phyloP scores from a whole-genome alignment of 805 yeast genomes.

The Metschnikowia cerradonensis region DNA sequence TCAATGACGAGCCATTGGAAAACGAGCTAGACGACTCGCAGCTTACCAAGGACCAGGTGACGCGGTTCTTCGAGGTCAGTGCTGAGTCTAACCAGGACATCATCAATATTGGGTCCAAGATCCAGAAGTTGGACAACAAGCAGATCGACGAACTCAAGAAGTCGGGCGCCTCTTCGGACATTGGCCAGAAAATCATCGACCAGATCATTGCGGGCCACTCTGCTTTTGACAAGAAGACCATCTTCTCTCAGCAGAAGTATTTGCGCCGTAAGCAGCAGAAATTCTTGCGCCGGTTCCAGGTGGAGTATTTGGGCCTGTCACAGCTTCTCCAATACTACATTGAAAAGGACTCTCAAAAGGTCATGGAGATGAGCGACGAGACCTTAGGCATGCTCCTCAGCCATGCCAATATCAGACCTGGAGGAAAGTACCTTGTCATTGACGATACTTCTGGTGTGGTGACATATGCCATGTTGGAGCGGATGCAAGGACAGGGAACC shows the following conservation, averaged over 20 bases:
- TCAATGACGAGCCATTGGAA: slow-evolving; percentile 13
- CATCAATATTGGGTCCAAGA: slow-evolving; percentile 60
- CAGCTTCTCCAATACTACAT: slow-evolving; percentile 68
- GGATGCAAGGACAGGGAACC: slow-evolving; percentile 76
- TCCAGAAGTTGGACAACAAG: slow-evolving; percentile 70
- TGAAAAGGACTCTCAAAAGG: slow-evolving; percentile 70
- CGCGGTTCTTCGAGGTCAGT: slow-evolving; percentile 37
- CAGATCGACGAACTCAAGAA: slow-evolving; percentile 83
- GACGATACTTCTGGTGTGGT: slow-evolving; percentile 97
- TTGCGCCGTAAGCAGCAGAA: slow-evolving; percentile 88
- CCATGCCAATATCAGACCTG: slow-evolving; percentile 79
- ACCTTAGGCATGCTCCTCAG: slow-evolving; percentile 73
- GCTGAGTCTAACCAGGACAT: slow-evolving; percentile 65
- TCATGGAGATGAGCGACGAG: slow-evolving; percentile 82
- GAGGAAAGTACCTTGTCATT: slow-evolving; percentile 80
- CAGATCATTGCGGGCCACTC: slow-evolving; percentile 79
- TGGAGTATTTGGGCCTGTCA: slow-evolving; percentile 69
- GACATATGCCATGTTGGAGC: slow-evolving; percentile 78
- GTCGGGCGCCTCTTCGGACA: slow-evolving; percentile 54
- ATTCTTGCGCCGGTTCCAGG: slow-evolving; percentile 79
- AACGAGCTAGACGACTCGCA: slow-evolving; percentile 31
- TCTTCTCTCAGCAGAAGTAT: slow-evolving; percentile 88
- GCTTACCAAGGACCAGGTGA: slow-evolving; percentile 36
- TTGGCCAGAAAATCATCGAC: slow-evolving; percentile 76
- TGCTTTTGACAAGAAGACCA: slow-evolving; percentile 84